These are phyloP conservation scores for Pisolithus albus DNA, from an alignment of 768 basidiomycete genomes.

Conservation along the genomic window DNA sequence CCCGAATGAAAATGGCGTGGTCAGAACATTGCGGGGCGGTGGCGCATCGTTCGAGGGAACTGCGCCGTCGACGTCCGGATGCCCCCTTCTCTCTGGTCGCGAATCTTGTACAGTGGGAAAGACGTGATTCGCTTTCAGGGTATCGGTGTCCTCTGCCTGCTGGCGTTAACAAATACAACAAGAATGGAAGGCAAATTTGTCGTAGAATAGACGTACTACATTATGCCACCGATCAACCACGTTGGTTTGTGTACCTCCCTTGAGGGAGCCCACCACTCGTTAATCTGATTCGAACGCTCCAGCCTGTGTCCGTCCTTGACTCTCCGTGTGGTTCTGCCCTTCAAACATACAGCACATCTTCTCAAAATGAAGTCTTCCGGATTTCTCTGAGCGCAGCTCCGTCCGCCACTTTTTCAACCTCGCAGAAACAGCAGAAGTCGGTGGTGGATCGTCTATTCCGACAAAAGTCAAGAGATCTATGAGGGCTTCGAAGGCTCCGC, in stretches of 20 bases:
- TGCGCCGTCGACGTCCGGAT: background rate
- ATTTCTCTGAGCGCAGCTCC: constrained; percentile 9
- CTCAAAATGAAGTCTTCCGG: constrained; percentile 20
- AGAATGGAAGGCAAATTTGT: too few relatives aligned
- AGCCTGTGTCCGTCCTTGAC: too few relatives aligned
- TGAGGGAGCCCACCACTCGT: too few relatives aligned
- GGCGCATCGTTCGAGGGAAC: background rate
- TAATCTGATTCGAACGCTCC: too few relatives aligned
- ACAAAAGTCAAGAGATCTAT: constrained; percentile 27
- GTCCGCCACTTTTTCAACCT: constrained; percentile 4
- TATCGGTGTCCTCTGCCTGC: too few relatives aligned
- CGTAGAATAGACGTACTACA: too few relatives aligned
- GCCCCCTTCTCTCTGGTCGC: background rate
- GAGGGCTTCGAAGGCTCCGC: constrained; percentile 20
- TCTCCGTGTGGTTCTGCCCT: too few relatives aligned
- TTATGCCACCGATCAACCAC: too few relatives aligned
- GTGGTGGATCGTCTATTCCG: constrained; percentile 12
- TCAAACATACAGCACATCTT: too few relatives aligned
- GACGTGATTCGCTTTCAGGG: too few relatives aligned
- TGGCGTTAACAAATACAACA: too few relatives aligned
- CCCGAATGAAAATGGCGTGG: constrained; percentile 16
- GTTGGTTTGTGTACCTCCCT: too few relatives aligned
- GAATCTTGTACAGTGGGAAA: background rate
- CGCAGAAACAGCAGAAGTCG: background rate
- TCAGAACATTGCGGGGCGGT: background rate